Evolutionary conservation across 768 basidiomycete genomes (phyloP).

Genomic region (Lactifluus piperatus): DNA sequence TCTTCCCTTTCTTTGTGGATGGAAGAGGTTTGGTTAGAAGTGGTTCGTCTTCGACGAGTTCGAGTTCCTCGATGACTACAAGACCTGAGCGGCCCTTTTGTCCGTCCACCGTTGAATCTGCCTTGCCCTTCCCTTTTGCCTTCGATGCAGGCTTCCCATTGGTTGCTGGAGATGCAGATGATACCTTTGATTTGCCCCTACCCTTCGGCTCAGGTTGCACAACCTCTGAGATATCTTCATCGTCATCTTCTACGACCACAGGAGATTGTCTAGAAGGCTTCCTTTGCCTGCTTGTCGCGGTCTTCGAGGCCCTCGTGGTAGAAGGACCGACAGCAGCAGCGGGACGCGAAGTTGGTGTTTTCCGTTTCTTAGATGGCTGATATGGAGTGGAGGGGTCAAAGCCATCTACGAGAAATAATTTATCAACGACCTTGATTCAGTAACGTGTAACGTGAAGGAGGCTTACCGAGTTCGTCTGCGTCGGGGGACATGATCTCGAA

Average conservation of each 20-base stretch:
- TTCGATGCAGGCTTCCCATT: conserved; percentile 27
- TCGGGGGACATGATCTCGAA: conserved; percentile 14
- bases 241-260: conserved; percentile 17
- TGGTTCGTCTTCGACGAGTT: conserved; percentile 13
- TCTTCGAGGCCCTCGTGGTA: conserved; percentile 19
- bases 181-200: conserved; percentile 14
- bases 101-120: conserved; percentile 23
- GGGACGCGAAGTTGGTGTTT: conserved; percentile 14
- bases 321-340: conserved; percentile 11
- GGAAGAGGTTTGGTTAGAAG: conserved; percentile 12
- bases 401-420: conserved; percentile 12
- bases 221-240: conserved; percentile 19
- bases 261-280: conserved; percentile 10
- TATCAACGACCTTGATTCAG: conserved; percentile 3
- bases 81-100: background rate
- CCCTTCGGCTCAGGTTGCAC: conserved; percentile 15
- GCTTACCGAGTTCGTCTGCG: conserved; percentile 20
- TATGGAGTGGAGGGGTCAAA: conserved; percentile 28
- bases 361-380: conserved; percentile 21
- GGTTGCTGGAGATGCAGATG: background rate
- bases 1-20: conserved; percentile 8
- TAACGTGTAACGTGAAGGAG: conserved; percentile 3
- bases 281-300: conserved; percentile 10
- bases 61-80: conserved; percentile 10
- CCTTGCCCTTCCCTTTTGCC: conserved; percentile 31